A percentile compares a stretch with the other conserved stretches of the same genome.
Evolutionary conservation across 208 protist species (phyloP).

Genomic region (Trypanosomatidae sp.): DNA sequence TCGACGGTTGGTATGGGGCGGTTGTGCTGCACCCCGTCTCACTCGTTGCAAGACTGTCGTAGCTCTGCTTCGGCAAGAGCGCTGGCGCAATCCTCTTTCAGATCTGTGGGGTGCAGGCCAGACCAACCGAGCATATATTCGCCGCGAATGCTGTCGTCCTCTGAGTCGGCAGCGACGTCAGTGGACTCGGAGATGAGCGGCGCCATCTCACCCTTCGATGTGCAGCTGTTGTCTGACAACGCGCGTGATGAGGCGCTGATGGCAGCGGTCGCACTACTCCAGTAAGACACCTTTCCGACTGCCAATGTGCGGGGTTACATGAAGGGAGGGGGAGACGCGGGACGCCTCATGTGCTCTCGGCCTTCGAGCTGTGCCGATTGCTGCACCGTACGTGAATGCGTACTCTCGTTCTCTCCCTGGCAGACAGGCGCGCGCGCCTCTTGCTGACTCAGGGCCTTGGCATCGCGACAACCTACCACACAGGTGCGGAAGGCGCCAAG

Average conservation of each 20-base stretch:
- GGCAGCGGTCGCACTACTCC: conserved; percentile 4
- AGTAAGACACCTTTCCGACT: neutral
- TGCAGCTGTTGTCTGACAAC: neutral
- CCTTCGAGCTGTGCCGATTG: neutral
- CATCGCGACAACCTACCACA: neutral
- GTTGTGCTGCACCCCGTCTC: neutral
- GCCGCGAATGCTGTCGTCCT: neutral
- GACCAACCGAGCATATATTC: neutral
- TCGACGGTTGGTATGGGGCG: neutral
- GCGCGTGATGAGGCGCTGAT: conserved; percentile 5
- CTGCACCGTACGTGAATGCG: neutral
- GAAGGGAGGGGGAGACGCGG: neutral
- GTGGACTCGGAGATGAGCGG: conserved; percentile 1
- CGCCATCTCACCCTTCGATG: neutral
- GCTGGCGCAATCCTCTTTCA: neutral
- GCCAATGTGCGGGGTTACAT: neutral
- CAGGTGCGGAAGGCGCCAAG: neutral
- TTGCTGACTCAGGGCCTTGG: neutral
- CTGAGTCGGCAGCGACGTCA: conserved; percentile 5
- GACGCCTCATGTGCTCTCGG: neutral
- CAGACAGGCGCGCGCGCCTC: neutral
- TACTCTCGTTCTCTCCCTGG: neutral
- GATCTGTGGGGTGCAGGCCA: neutral
- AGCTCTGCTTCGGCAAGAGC: neutral
- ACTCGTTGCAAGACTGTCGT: neutral